Evolutionary conservation across 140 eudicot genomes (phyloP), one percentile per base, ranked within the genome.

Genomic region (Ambrosia hybrid): DNA sequence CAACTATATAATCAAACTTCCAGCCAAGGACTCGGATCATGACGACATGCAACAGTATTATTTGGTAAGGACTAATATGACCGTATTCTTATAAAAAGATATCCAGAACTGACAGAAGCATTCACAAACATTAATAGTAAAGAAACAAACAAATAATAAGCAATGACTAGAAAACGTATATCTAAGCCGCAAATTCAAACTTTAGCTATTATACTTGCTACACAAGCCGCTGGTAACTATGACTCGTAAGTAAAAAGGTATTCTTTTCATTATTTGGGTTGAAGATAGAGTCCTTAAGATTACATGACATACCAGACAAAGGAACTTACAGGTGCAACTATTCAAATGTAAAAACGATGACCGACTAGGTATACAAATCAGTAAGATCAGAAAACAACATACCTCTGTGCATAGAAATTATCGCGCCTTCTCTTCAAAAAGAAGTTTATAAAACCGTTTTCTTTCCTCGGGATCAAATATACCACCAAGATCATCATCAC

Each of bases 401-500:
- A 45, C 70, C 70, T 80, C 75, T 73, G 71, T 60, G 55, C 14
- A 59, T 33, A 34, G 39, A 37, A 51, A 41, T 73, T 80, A 89
- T 10, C 79, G 74, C 3, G 57, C 78, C 51, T 65, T 59, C 26
- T 87, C 96, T 38, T 86, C 97, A 57, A 94, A 93, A 9, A 94
- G 83, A 79, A 86, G 86, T 68, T 84, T 84, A 71, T 93, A 93
- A 71, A 93, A 90, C 8, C 91, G 80, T 78, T 86, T 93, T 70
- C 97, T 86, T 78, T 94, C 99, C 72, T 94, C 97, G 0, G 95
- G 87, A 67, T 94, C 94, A 64, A 94, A 78, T 63, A 88, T 87
- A 62, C 99, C 97, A 53, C 97, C 93, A 2, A 85, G 77, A 84
- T 93, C 76, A 68, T 86, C 80, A 15, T 41, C 76, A 7, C 86